A percentile compares a stretch with the other conserved stretches of the same genome.
phyloP scores from a whole-genome alignment of 2,329 filamentous ascomycete species.

The Paraconiothyrium sp. region DNA sequence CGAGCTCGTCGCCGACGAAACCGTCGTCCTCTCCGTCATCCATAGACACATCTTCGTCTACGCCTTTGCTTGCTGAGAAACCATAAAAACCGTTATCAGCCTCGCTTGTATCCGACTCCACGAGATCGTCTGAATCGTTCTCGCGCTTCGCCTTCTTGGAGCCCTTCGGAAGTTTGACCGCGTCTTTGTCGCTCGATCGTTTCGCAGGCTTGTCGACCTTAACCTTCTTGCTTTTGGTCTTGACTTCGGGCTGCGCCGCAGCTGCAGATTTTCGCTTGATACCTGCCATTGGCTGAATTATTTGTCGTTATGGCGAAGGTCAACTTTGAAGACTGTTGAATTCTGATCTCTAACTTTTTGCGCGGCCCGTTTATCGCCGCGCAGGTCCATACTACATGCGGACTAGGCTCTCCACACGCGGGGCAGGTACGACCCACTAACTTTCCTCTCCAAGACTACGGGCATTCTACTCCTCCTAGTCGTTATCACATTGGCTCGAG shows the following conservation, averaged over 20 bases:
- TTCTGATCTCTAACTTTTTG: conserved; percentile 38
- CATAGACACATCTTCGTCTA: conserved; percentile 30
- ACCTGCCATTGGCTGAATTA: conserved; percentile 39
- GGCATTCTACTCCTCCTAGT: background rate
- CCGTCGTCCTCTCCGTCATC: conserved; percentile 22
- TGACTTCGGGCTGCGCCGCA: conserved; percentile 28
- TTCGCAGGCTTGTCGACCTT: conserved; percentile 48
- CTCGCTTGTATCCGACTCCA: conserved; percentile 50
- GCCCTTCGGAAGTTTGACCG: conserved; percentile 38
- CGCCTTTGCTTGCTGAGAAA: conserved; percentile 32
- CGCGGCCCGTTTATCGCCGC: conserved; percentile 29
- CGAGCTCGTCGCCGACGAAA: conserved; percentile 23
- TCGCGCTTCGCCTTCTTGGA: conserved; percentile 39
- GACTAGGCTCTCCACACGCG: background rate
- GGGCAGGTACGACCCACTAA: background rate
- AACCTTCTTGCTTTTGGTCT: conserved; percentile 50
- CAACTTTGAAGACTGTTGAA: conserved; percentile 17
- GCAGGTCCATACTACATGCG: conserved; percentile 14
- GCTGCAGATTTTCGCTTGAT: conserved; percentile 46
- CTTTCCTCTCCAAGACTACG: background rate
- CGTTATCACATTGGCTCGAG: background rate
- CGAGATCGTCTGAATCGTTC: conserved; percentile 40
- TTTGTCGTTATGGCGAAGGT: conserved; percentile 18
- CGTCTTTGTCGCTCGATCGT: conserved; percentile 34
- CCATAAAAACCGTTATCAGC: conserved; percentile 48